A percentile compares a stretch with the other conserved stretches of the same genome.
phyloP scores from a whole-genome alignment of 2,329 filamentous ascomycete genomes.

The Colletotrichum phormii region DNA sequence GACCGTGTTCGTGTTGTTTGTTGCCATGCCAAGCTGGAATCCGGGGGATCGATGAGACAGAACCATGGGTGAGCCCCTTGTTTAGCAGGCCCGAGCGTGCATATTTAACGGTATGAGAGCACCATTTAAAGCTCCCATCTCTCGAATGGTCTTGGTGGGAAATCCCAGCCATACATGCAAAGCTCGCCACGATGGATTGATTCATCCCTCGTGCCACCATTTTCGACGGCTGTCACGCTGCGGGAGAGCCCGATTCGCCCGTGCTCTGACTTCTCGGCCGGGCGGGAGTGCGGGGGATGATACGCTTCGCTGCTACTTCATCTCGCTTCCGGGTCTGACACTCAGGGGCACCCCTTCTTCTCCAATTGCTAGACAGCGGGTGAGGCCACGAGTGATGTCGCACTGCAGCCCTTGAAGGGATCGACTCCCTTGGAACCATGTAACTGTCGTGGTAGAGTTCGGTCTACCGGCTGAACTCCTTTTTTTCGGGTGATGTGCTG shows the following conservation, averaged over 20 bases:
- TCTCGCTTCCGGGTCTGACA: constrained; percentile 27
- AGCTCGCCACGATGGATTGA: not conserved
- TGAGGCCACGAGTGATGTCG: not conserved
- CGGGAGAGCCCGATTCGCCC: constrained; percentile 20
- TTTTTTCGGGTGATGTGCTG: not conserved
- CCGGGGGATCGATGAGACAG: not conserved
- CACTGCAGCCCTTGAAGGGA: not conserved
- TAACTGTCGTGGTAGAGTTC: constrained; percentile 8
- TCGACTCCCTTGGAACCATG: constrained; percentile 11
- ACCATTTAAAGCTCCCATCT: not conserved
- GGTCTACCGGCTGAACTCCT: constrained; percentile 9
- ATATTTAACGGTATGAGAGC: no score
- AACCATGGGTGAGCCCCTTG: not conserved
- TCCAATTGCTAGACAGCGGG: constrained; percentile 2
- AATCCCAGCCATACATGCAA: not conserved
- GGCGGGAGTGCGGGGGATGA: constrained; percentile 14
- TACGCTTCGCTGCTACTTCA: constrained; percentile 22
- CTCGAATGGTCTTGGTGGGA: not conserved
- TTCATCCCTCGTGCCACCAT: not conserved
- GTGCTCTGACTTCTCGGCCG: constrained; percentile 25
- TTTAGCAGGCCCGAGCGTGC: not conserved
- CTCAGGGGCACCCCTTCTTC: constrained; percentile 23
- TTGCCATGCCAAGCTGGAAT: not conserved
- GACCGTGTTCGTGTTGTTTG: not conserved
- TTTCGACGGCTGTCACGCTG: not conserved